These are phyloP conservation scores for Salvia rosmarinus DNA, from an alignment of 257 asterid species.

Conservation along the genomic window DNA sequence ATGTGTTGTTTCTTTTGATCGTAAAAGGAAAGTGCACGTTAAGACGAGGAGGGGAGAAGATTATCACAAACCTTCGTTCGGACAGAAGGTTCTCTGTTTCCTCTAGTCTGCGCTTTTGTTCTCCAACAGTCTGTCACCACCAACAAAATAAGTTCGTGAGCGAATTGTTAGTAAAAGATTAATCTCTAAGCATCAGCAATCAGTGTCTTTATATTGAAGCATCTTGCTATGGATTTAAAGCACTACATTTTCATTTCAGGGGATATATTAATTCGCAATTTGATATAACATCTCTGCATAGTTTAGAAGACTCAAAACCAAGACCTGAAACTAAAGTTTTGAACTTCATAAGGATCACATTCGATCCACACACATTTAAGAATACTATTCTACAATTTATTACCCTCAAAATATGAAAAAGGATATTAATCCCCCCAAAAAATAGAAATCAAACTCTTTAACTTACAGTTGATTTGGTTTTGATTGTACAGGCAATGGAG, in stretches of 20 bases:
- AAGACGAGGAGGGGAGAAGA: background rate
- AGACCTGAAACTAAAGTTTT: background rate
- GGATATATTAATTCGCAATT: background rate
- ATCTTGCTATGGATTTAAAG: background rate
- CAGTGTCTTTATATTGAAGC: slow-evolving; percentile 3
- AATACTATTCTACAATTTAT: background rate
- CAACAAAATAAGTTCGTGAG: background rate
- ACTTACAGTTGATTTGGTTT: slow-evolving; percentile 79
- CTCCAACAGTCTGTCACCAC: slow-evolving; percentile 74
- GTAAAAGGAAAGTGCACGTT: background rate
- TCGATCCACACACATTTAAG: slow-evolving; percentile 14
- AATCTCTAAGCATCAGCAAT: slow-evolving; percentile 14
- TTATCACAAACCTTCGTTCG: slow-evolving; percentile 61
- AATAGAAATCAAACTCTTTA: too few species aligned
- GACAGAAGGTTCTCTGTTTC: slow-evolving; percentile 59
- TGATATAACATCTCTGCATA: background rate
- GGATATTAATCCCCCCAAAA: background rate
- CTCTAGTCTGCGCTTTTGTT: slow-evolving; percentile 68
- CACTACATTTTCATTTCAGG: background rate
- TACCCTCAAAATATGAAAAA: background rate
- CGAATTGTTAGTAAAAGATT: slow-evolving; percentile 17
- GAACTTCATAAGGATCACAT: background rate
- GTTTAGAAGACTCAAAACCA: slow-evolving; percentile 3
- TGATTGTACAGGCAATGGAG: slow-evolving; percentile 73
- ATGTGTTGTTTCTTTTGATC: background rate